Evolutionary conservation across 331 rosid species (phyloP).

Genomic region (Quercus lobata): DNA sequence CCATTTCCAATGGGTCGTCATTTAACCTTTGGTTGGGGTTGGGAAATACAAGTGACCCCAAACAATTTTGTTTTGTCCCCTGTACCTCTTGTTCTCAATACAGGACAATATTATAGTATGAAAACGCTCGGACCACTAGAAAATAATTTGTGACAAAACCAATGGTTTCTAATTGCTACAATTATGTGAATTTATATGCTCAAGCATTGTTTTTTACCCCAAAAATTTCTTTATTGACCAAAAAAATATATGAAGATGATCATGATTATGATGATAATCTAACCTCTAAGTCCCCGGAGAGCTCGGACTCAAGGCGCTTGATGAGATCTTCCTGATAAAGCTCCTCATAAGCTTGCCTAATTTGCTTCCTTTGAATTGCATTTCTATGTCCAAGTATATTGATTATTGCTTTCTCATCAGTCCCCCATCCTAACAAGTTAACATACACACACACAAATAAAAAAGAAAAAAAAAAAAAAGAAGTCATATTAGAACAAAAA

Average conservation of each 20-base stretch:
- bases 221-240: not conserved
- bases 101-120: too few species aligned
- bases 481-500: not conserved
- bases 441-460: not conserved
- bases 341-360: constrained; percentile 55
- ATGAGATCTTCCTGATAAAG: constrained; percentile 58
- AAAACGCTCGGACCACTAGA: too few species aligned
- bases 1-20: too few species aligned
- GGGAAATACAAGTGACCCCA: too few species aligned
- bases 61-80: too few species aligned
- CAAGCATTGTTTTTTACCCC: not conserved
- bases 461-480: not conserved
- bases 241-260: not conserved
- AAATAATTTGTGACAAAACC: too few species aligned
- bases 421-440: constrained; percentile 66
- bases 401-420: constrained; percentile 65
- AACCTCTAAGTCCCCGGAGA: constrained; percentile 72
- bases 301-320: constrained; percentile 81
- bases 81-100: too few species aligned
- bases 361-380: constrained; percentile 54
- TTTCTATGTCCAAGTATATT: constrained; percentile 58
- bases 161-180: too few species aligned
- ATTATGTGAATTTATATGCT: too few species aligned
- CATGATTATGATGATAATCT: not conserved
- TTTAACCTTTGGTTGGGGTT: too few species aligned